Conservation (phyloP, 1,284 basidiomycete species). For the Polyporus tsugae region DNA sequence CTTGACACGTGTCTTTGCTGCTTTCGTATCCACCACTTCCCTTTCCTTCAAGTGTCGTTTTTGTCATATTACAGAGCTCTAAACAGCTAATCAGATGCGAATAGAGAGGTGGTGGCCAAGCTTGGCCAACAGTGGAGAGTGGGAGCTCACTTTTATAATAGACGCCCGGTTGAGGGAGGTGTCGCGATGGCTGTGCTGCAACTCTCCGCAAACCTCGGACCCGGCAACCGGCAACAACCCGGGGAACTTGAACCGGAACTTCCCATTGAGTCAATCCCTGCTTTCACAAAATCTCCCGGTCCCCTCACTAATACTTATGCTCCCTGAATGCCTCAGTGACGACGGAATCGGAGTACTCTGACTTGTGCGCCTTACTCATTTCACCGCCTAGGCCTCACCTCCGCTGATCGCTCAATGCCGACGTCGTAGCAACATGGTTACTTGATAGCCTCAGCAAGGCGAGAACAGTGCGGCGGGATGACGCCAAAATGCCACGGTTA, state of each 20-base stretch:
- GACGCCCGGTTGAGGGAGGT: background rate
- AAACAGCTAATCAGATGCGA: background rate
- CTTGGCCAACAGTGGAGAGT: background rate
- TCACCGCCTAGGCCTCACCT: background rate
- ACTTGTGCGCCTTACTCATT: background rate
- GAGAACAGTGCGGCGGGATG: too few relatives aligned
- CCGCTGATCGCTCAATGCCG: background rate
- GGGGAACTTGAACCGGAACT: background rate
- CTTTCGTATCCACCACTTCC: background rate
- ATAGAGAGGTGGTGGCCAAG: background rate
- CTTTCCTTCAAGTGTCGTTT: background rate
- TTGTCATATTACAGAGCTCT: background rate
- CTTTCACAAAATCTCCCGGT: background rate
- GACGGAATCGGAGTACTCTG: background rate
- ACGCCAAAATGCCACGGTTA: too few relatives aligned
- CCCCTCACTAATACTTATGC: background rate
- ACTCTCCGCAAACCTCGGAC: background rate
- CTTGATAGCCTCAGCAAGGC: too few relatives aligned
- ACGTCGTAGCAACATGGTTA: background rate
- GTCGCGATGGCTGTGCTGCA: constrained; percentile 3
- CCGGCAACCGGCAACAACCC: background rate
- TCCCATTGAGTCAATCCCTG: background rate
- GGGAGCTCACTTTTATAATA: background rate
- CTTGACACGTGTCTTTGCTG: background rate
- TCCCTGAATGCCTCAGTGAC: background rate